Conservation (phyloP, 768 basidiomycete species). For the Suillus discolor region DNA sequence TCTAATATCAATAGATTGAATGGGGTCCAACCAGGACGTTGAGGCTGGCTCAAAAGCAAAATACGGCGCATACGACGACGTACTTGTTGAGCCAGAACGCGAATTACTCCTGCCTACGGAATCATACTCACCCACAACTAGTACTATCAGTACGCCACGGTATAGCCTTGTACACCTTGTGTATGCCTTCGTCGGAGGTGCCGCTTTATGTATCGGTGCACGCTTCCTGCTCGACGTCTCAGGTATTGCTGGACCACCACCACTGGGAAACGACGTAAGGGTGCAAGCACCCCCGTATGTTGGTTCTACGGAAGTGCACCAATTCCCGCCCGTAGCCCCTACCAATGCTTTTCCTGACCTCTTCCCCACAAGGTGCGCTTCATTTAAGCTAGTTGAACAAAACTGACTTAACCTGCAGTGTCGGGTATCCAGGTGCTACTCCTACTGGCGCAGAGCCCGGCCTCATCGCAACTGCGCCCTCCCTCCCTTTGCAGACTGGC, state of each 20-base stretch:
- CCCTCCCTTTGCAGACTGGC: constrained; percentile 77
- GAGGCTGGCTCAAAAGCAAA: neutral
- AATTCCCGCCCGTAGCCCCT: constrained; percentile 72
- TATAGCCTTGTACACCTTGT: constrained; percentile 38
- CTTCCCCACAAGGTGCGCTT: constrained; percentile 61
- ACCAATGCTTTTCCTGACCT: constrained; percentile 72
- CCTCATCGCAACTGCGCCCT: constrained; percentile 70
- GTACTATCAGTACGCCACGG: constrained; percentile 20
- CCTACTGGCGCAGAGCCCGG: constrained; percentile 81
- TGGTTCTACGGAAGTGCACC: constrained; percentile 69
- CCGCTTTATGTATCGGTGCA: constrained; percentile 48
- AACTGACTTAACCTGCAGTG: constrained; percentile 26
- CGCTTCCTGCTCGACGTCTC: constrained; percentile 50
- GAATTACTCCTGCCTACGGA: neutral
- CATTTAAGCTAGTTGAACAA: neutral
- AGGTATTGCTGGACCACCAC: constrained; percentile 36
- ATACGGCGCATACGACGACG: neutral
- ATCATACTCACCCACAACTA: neutral
- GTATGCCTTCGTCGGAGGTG: constrained; percentile 56
- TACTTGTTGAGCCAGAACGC: neutral
- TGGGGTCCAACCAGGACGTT: neutral
- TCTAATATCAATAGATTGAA: neutral
- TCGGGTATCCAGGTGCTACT: constrained; percentile 78
- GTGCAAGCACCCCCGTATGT: constrained; percentile 64
- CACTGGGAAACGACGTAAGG: constrained; percentile 22